Evolutionary conservation across 805 yeast genomes (phyloP), one percentile per base, ranked within the genome.

Genomic region (Ogataea populi-albae): DNA sequence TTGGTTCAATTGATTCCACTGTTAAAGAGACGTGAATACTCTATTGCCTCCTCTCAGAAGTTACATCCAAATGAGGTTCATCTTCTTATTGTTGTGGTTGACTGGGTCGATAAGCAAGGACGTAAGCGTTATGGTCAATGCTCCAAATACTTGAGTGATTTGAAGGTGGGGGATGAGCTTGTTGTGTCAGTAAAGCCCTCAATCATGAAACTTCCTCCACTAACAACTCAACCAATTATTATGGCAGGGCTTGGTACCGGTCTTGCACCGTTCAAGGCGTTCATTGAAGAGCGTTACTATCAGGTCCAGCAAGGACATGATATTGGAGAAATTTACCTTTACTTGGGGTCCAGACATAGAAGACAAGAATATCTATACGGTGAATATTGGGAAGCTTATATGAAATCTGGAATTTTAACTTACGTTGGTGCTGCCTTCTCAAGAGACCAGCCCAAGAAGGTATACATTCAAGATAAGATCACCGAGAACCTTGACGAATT

Each of bases 221-320:
- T 77, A 45, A 75, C 96, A 7, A 77, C 79, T 30, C 91, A 86
- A 59, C 97, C 98, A 16, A 82, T 91, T 50, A 81, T 91, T 46
- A 91, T 91, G 98, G 82, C 95, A 51, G 98, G 98, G 52, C 73
- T 91, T 49, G 98, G 98, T 66, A 91, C 98, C 35, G 98, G 98
- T 48, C 75, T 91, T 54, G 98, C 98, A 19, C 98, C 98, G 34
- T 91, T 91, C 81, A 91, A 91, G 72, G 98, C 98, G 0, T 88
- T 91, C 57, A 76, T 91, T 38, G 98, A 91, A 64, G 97, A 91
- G 66, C 88, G 88, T 71, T 76, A 82, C 56, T 88, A 91, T 87
- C 98, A 91, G 69, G 71, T 81, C 56, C 75, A 81, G 50, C 95
- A 88, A 60, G 98, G 98, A 33, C 61, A 73, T 59, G 85, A 82